A percentile compares a stretch with the other conserved stretches of the same genome.
These are phyloP conservation scores for Danielia oregonensis DNA, from an alignment of 805 yeast species.

Conservation along the genomic window DNA sequence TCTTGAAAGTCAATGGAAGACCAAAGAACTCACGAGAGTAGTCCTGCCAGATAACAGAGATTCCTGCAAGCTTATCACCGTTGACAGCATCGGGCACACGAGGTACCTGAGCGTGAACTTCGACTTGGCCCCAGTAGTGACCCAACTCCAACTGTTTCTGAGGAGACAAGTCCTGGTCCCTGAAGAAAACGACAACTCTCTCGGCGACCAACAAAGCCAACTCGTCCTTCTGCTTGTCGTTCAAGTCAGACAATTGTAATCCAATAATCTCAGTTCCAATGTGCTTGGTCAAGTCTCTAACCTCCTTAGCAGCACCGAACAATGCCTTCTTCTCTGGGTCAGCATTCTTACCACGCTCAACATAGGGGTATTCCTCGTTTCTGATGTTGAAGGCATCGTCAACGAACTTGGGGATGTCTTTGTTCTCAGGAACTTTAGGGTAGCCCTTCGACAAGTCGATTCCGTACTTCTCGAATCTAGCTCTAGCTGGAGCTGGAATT, in stretches of 20 bases:
- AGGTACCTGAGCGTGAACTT: constrained; percentile 18
- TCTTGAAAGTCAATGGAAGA: constrained; percentile 26
- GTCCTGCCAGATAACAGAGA: constrained; percentile 31
- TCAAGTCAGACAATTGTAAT: constrained; percentile 26
- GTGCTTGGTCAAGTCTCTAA: constrained; percentile 26
- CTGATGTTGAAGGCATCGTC: constrained; percentile 24
- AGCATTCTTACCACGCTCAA: constrained; percentile 25
- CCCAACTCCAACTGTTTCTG: constrained; percentile 29
- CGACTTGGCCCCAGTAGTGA: constrained; percentile 29
- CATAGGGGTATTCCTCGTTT: constrained; percentile 21
- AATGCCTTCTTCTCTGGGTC: constrained; percentile 30
- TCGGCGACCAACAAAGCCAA: constrained; percentile 29
- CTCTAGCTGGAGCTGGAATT: constrained; percentile 21
- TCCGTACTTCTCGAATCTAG: constrained; percentile 22
- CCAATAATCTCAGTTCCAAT: constrained; percentile 31
- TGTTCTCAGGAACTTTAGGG: constrained; percentile 22
- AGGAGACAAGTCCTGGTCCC: constrained; percentile 29
- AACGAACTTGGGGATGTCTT: constrained; percentile 21
- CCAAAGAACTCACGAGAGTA: constrained; percentile 19
- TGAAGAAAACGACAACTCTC: constrained; percentile 28
- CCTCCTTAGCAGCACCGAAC: constrained; percentile 29
- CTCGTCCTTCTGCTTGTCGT: constrained; percentile 27
- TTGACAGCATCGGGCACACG: constrained; percentile 14
- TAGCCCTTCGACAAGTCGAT: constrained; percentile 26
- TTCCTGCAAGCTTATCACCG: constrained; percentile 19